Evolutionary conservation across 2,329 filamentous ascomycete genomes (phyloP).

Genomic region (Aspergillus tanneri): DNA sequence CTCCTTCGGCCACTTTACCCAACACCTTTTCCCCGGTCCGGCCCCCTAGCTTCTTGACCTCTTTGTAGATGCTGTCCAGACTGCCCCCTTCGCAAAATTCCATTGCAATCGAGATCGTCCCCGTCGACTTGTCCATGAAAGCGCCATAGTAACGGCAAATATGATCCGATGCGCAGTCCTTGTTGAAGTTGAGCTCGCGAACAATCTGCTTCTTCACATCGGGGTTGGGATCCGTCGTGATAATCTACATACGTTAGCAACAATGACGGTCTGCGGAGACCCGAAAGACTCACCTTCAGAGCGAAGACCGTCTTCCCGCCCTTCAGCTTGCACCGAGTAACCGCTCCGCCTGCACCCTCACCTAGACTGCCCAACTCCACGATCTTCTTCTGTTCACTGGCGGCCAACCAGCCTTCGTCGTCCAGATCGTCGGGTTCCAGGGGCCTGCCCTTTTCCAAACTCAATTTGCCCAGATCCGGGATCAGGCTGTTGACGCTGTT

Average conservation of each 20-base stretch:
- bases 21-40: slow-evolving; percentile 96
- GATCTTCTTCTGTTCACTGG: slow-evolving; percentile 83
- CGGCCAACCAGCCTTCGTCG: slow-evolving; percentile 91
- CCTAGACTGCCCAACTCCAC: slow-evolving; percentile 84
- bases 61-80: slow-evolving; percentile 93
- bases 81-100: slow-evolving; percentile 98
- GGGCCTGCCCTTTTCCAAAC: slow-evolving; percentile 75
- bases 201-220: slow-evolving; percentile 99
- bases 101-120: slow-evolving; percentile 98
- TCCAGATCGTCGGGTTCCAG: slow-evolving; percentile 93
- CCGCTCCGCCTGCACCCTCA: slow-evolving; percentile 92
- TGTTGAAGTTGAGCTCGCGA: slow-evolving; percentile 95
- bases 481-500: slow-evolving; percentile 75
- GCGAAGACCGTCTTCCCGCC: slow-evolving; percentile 94
- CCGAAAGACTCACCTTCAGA: slow-evolving; percentile 68
- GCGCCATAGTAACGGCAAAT: slow-evolving; percentile 98
- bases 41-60: slow-evolving; percentile 92
- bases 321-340: slow-evolving; percentile 85
- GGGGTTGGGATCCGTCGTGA: slow-evolving; percentile 95
- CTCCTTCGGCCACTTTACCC: slow-evolving; percentile 93
- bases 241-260: slow-evolving; percentile 58
- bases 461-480: slow-evolving; percentile 75
- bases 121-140: slow-evolving; percentile 92
- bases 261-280: not conserved
- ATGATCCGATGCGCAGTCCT: slow-evolving; percentile 90